Base-by-base conservation (phyloP, 23 red algal species). In the Gracilaria gracilis region DNA sequence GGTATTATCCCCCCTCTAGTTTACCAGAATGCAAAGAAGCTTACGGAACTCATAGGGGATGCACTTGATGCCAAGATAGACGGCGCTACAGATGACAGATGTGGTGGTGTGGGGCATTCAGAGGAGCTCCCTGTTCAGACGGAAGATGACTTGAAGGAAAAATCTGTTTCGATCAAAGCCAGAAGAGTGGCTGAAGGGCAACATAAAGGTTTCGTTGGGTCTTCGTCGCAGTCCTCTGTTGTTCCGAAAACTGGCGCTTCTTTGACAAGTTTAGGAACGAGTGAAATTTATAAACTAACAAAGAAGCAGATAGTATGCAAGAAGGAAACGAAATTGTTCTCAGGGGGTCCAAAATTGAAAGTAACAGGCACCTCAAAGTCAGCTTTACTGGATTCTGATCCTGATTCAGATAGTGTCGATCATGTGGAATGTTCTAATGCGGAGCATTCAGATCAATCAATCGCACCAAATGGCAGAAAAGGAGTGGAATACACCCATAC, bases 41-140 rank as follows among this genome's bases (percentile, higher is more conserved):
- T 94, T 19, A 83, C 58, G 1, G 61, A 64, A 24, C 77, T 94
- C 9, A 88, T 88, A 34, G 25, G 71, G 15, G 82, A 87, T 80
- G 69, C 66, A 47, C 57, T 94, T 54, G 92, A 87, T 59, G 71
- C 84, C 19, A 77, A 73, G 23, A 21, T 92, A 35, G 74, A 67
- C 34, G 57, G 37, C 35, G 48, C 19, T 88, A 31, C 67, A 19
- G 32, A 59, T 9, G 66, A 29, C 0, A 75, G 59, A 38, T 38
- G 48, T 20, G 47, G 8, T 58, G 33, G 7, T 49, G 25, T 57
- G 67, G 21, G 21, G 23, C 47, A 24, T 39, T 4, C 37, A 44
- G 35, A 50, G 23, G 51, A 39, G n/a, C 23, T 23, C 62, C 11
- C 54, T 61, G 17, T 61, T 40, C 54, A 69, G 19, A 21, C 14